Base-by-base conservation (phyloP, 306 rosid species). In the Ormosia emarginata region DNA sequence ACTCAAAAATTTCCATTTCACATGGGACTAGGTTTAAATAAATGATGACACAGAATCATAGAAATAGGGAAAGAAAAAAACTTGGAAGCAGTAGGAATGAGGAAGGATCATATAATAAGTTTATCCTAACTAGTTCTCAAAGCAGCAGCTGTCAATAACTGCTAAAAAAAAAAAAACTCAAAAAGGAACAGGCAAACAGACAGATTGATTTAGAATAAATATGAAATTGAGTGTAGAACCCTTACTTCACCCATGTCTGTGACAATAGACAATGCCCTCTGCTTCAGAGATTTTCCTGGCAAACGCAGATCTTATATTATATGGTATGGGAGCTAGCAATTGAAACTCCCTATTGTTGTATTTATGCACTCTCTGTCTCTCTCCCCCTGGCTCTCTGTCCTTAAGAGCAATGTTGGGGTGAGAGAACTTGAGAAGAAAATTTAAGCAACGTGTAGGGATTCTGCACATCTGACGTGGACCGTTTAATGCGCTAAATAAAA, bases 231-330 rank as follows among this genome's bases (percentile, higher is more conserved):
- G 75, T 17, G 74, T n/a, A 43, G 49, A 41, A 39, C 8, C 81
- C 94, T 74, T 90, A 94, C 97, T 88, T 90, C 93, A 75, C 89
- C 92, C 93, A 88, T 91, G 68, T 39, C 34, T 67, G 88, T 63
- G 85, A 46, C 66, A 75, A 50, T 78, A 47, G 77, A 67, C 50
- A 76, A 82, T 52, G 79, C 13, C 29, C 10, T 40, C 56, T 55
- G 79, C 75, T 70, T 58, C 55, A 75, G 67, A 82, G 62, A 37
- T 0, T 43, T 10, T 41, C 44, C 34, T 43, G 62, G 30, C 32
- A 29, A 81, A 39, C 37, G 55, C 62, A 52, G 65, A 44, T 18
- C 29, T 29, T 59, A 39, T 74, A 3, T 41, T 55, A 63, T 63
- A n/a, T 63, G 58, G 39, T 44, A 12, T 64, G 63, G 56, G 40